phyloP scores from a whole-genome alignment of 129 eudicot genomes.

The Flaveria robusta region DNA sequence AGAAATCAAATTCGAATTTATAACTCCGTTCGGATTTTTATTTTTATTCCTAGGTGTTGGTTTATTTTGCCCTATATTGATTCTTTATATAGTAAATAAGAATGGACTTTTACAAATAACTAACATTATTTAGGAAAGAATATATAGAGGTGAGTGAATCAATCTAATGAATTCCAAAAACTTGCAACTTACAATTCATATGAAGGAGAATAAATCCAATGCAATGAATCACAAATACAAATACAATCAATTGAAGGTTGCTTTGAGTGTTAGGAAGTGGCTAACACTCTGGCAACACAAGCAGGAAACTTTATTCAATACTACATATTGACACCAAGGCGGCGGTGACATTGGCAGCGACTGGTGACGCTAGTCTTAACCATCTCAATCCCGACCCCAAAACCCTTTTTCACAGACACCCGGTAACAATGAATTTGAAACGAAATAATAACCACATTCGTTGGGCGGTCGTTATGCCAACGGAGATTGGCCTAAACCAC shows the following conservation, averaged over 20 bases:
- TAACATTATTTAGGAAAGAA: too few species aligned
- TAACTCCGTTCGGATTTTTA: too few species aligned
- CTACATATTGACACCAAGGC: conserved; percentile 11
- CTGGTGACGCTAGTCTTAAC: neutral
- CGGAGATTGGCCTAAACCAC: conserved; percentile 43
- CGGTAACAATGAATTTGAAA: conserved; percentile 10
- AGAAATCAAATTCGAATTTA: too few species aligned
- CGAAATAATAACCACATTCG: neutral
- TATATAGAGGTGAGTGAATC: neutral
- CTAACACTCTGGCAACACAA: conserved; percentile 33
- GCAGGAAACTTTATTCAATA: conserved; percentile 14
- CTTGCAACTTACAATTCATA: neutral
- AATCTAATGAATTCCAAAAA: neutral
- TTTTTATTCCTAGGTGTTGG: too few species aligned
- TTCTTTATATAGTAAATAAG: too few species aligned
- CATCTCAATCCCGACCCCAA: neutral
- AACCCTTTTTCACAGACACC: conserved; percentile 15
- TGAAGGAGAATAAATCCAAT: conserved; percentile 20
- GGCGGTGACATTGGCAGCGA: conserved; percentile 11
- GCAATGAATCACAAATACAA: conserved; percentile 27
- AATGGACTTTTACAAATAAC: too few species aligned
- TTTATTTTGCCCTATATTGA: too few species aligned
- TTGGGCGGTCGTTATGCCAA: conserved; percentile 30
- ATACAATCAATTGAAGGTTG: conserved; percentile 30
- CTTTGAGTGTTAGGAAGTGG: conserved; percentile 36